phyloP scores from a whole-genome alignment of 768 basidiomycete genomes.

The Suillus spraguei region DNA sequence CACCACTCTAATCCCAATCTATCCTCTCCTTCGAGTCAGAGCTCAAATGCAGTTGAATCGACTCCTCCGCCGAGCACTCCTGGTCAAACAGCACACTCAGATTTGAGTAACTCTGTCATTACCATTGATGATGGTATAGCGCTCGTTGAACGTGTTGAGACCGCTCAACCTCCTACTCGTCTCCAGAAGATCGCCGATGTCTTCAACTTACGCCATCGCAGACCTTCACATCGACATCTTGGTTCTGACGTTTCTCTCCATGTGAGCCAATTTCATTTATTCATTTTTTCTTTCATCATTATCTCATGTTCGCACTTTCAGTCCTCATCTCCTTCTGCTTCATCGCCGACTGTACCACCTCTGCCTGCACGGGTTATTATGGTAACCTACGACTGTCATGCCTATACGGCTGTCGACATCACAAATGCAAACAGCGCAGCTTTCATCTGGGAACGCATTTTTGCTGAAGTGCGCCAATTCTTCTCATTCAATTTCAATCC shows the following conservation, averaged over 20 bases:
- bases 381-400: conserved; percentile 79
- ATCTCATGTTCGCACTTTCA: conserved; percentile 19
- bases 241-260: conserved; percentile 26
- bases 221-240: conserved; percentile 28
- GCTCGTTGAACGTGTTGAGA: conserved; percentile 31
- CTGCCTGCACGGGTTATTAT: conserved; percentile 50
- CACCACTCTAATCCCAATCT: conserved; percentile 53
- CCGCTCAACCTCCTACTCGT: conserved; percentile 30
- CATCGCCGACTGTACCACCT: conserved; percentile 29
- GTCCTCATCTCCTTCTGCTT: conserved; percentile 33
- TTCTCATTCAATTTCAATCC: conserved; percentile 10
- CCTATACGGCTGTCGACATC: conserved; percentile 72
- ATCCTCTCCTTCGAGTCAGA: conserved; percentile 71
- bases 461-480: conserved; percentile 61
- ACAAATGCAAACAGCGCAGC: conserved; percentile 63
- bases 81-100: conserved; percentile 47
- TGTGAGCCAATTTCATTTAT: conserved; percentile 12
- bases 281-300: conserved; percentile 11
- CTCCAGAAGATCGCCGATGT: conserved; percentile 36
- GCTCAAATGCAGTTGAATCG: conserved; percentile 62
- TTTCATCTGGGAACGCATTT: conserved; percentile 79
- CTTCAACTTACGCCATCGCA: conserved; percentile 26
- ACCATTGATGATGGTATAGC: conserved; percentile 38
- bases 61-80: conserved; percentile 77
- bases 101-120: conserved; percentile 40